phyloP scores from a whole-genome alignment of 306 rosid genomes.

The Glycine tomentella region DNA sequence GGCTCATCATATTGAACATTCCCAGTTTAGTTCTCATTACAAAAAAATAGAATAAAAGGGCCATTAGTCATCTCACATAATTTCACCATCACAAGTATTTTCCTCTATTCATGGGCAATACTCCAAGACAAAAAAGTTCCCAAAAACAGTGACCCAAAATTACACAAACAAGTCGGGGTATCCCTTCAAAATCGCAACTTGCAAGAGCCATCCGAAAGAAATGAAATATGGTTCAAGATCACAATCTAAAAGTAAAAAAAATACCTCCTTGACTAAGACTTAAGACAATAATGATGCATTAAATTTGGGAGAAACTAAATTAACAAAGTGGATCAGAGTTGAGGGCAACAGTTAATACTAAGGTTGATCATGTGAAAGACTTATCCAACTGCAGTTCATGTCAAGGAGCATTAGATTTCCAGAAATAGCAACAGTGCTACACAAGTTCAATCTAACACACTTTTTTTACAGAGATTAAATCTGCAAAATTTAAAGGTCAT shows the following conservation, averaged over 20 bases:
- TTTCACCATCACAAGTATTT: slow-evolving; percentile 1
- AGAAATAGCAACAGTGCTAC: not conserved
- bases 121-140: not conserved
- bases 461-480: not conserved
- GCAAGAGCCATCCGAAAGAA: not conserved
- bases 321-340: slow-evolving; percentile 37
- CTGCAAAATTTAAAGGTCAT: not conserved
- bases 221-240: slow-evolving; percentile 22
- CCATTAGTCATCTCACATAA: not conserved
- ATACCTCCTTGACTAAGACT: not conserved
- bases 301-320: slow-evolving; percentile 24
- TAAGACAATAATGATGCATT: slow-evolving; percentile 8
- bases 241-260: not conserved
- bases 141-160: slow-evolving; percentile 3
- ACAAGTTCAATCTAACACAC: slow-evolving; percentile 23
- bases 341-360: not conserved
- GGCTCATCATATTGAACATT: not conserved
- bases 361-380: not conserved
- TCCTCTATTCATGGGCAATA: not conserved
- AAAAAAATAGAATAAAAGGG: not conserved
- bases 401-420: slow-evolving; percentile 1
- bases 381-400: not conserved
- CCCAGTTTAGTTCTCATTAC: not conserved
- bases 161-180: slow-evolving; percentile 1
- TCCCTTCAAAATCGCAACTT: slow-evolving; percentile 1